Percentiles rank a stretch among this genome's conserved stretches.
phyloP scores from a whole-genome alignment of 2,329 filamentous ascomycete genomes.

The Colletotrichum spaethianum region DNA sequence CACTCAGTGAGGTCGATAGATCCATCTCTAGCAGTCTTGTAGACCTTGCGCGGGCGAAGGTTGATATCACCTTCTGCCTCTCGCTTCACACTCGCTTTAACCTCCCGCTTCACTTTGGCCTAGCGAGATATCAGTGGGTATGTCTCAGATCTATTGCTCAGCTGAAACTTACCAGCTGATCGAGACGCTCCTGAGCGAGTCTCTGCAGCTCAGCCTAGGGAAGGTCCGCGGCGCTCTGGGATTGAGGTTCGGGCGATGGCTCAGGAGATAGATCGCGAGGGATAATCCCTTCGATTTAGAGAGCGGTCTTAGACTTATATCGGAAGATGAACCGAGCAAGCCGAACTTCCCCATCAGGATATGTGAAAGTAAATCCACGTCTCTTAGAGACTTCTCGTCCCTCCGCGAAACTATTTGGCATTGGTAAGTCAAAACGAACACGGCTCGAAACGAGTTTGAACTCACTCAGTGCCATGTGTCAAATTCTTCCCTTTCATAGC shows the following conservation, averaged over 20 bases:
- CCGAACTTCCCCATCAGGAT: not conserved
- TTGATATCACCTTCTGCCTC: not conserved
- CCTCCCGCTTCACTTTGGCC: not conserved
- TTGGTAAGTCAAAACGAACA: not conserved
- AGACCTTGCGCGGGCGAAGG: conserved; percentile 8
- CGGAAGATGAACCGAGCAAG: conserved; percentile 12
- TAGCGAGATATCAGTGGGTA: not conserved
- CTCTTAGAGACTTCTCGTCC: not conserved
- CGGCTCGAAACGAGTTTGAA: rapidly evolving
- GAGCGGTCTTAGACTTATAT: not conserved
- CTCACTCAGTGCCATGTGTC: conserved; percentile 2
- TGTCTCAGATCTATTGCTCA: rapidly evolving
- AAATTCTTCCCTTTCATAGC: conserved; percentile 10
- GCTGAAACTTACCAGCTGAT: not conserved
- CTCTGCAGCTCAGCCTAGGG: not conserved
- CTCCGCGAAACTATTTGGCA: not conserved
- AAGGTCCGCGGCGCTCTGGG: not conserved
- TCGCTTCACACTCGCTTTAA: not conserved
- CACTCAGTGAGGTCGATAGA: conserved; percentile 13
- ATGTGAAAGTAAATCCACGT: rapidly evolving
- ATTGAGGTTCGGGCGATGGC: not conserved
- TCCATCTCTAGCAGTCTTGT: conserved; percentile 5
- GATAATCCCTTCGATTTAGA: conserved; percentile 14
- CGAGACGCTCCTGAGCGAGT: conserved; percentile 8
- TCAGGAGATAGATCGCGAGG: not conserved